phyloP scores from a whole-genome alignment of 345 rosid species.

The Stellera chamaejasme region DNA sequence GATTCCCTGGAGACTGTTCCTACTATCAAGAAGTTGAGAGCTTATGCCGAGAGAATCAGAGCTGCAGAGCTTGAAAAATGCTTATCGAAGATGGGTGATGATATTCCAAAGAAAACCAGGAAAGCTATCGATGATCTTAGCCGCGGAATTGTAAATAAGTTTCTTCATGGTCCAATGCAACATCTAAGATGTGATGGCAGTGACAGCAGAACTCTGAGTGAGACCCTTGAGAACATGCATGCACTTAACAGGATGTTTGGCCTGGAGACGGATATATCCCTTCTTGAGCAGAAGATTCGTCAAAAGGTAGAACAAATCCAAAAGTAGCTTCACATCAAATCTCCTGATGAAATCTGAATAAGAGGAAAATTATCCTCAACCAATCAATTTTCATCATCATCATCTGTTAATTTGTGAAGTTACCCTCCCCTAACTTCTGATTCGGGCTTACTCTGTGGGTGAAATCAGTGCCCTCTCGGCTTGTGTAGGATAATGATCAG shows the following conservation, averaged over 20 bases:
- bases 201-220: constrained; percentile 64
- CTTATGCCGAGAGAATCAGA: constrained; percentile 90
- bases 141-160: constrained; percentile 87
- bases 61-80: constrained; percentile 78
- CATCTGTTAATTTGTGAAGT: constrained; percentile 11
- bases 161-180: constrained; percentile 97
- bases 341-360: constrained; percentile 10
- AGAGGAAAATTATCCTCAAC: constrained; percentile 16
- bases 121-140: constrained; percentile 88
- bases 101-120: constrained; percentile 70
- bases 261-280: constrained; percentile 66
- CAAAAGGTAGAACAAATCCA: constrained; percentile 61
- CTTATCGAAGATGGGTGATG: constrained; percentile 89
- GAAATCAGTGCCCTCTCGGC: constrained; percentile 5
- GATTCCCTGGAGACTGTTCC: constrained; percentile 94
- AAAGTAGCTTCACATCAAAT: constrained; percentile 21
- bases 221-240: constrained; percentile 94
- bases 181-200: constrained; percentile 93
- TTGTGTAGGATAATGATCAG: constrained; percentile 7
- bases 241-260: constrained; percentile 94
- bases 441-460: constrained; percentile 1
- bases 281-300: constrained; percentile 75
- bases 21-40: constrained; percentile 89
- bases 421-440: constrained; percentile 14
- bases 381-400: constrained; percentile 3